Evolutionary conservation across 192 early-diverging fungal species (phyloP), one percentile per base, ranked within the genome.

Genomic region (Coemansia sp.): DNA sequence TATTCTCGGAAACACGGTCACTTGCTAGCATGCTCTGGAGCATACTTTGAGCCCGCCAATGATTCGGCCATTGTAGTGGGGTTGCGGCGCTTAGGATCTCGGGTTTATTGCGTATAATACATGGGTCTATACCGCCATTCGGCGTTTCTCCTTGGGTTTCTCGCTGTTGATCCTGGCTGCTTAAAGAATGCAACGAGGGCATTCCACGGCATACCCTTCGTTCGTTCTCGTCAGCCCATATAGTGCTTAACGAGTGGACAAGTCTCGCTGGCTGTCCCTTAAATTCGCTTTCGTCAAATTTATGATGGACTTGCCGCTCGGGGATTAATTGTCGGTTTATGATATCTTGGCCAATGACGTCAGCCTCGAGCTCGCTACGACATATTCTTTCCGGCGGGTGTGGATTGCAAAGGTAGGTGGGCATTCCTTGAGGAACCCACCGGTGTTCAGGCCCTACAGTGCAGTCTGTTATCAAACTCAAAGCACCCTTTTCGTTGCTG

Each of bases 311-410:
- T 20, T 76, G 57, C 24, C 88, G 75, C 65, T 89, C 87, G 4
- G 64, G 64, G 10, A 85, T 69, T 6, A 48, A 45, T 6, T 74
- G 66, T 16, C 89, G 72, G 60, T 96, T 96, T 18, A 89, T 18
- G 43, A 96, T 92, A 21, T 87, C 81, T 39, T 69, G 69, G 6
- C 76, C 84, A 7, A 81, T 73, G 5, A 83, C 72, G 63, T 96
- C 94, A 8, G 93, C 70, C 68, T 96, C 94, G 18, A 96, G 75
- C 60, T 93, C 92, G 48, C 91, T 90, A 24, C 78, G 83, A 64
- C 87, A 91, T 36, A 75, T 72, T 18, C 90, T 85, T 18, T 75
- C 75, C 2, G 85, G 72, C 6, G 79, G 70, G 4, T 55, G 1
- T 8, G 71, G 80, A 0, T 61, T 70, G n/a, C 70, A 71, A 21